phyloP scores from a whole-genome alignment of 1,139 yeast species.

The Geotrichum klebahnii region DNA sequence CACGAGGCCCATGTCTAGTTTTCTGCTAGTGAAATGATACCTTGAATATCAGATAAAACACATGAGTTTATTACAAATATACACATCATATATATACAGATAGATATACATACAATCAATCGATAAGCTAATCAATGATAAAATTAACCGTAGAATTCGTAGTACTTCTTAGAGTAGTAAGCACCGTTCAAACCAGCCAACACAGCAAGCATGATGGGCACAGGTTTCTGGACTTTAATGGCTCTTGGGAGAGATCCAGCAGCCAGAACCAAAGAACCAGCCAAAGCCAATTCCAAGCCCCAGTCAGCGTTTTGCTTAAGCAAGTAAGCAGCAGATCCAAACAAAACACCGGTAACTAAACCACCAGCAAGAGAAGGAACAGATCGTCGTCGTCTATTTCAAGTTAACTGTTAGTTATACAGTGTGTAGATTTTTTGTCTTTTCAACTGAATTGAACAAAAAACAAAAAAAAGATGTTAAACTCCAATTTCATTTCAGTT shows the following conservation, averaged over 20 bases:
- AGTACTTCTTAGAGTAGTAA: slow-evolving; percentile 69
- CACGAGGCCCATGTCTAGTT: slow-evolving; percentile 49
- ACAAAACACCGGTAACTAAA: slow-evolving; percentile 59
- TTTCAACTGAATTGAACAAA: too few relatives aligned
- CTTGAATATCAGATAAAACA: too few relatives aligned
- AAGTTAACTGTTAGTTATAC: neutral
- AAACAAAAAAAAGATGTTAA: neutral
- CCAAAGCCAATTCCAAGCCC: slow-evolving; percentile 78
- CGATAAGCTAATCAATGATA: neutral
- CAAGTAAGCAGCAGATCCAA: slow-evolving; percentile 75
- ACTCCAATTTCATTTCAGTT: neutral
- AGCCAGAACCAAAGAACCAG: slow-evolving; percentile 60
- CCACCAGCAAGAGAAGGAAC: slow-evolving; percentile 82
- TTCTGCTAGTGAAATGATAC: too few relatives aligned
- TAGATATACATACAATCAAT: neutral
- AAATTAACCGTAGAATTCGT: slow-evolving; percentile 53
- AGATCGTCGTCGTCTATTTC: slow-evolving; percentile 65
- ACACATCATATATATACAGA: neutral
- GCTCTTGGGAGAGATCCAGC: slow-evolving; percentile 72
- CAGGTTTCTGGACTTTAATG: slow-evolving; percentile 60
- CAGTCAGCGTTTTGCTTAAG: slow-evolving; percentile 66
- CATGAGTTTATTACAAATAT: neutral
- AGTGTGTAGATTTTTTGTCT: too few relatives aligned
- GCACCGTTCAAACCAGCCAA: slow-evolving; percentile 63
- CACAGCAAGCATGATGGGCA: slow-evolving; percentile 63